Evolutionary conservation across 768 basidiomycete species (phyloP).

Genomic region (Tulasnella calospora): DNA sequence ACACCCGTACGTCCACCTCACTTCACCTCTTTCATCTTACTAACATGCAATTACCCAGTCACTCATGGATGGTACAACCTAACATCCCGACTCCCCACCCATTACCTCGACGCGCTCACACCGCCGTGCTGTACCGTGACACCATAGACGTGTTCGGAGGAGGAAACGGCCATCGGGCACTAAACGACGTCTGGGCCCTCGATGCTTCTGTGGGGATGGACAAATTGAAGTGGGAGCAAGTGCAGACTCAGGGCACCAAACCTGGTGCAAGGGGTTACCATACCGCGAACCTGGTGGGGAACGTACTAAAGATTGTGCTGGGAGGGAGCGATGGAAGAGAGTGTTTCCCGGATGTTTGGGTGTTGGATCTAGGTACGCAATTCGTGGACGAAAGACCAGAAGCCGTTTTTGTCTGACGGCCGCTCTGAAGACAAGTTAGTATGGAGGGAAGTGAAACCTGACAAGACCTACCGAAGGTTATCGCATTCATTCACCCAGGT

Average conservation of each 20-base stretch:
- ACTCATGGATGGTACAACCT: constrained; percentile 37
- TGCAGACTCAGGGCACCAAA: constrained; percentile 47
- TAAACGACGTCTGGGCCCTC: constrained; percentile 86
- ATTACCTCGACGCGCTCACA: constrained; percentile 48
- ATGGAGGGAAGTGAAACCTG: constrained; percentile 38
- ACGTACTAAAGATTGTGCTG: constrained; percentile 71
- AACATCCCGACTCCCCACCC: constrained; percentile 39
- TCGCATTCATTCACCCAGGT: constrained; percentile 87
- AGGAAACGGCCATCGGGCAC: constrained; percentile 85
- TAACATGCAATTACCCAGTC: constrained; percentile 24
- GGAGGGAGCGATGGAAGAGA: constrained; percentile 88
- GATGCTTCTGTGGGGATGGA: constrained; percentile 49
- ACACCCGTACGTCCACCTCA: constrained; percentile 51
- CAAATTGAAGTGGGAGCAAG: constrained; percentile 54
- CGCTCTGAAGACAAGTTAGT: constrained; percentile 33
- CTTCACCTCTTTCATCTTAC: background rate
- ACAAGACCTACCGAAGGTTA: constrained; percentile 55
- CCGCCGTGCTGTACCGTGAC: constrained; percentile 50
- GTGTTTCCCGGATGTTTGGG: constrained; percentile 85
- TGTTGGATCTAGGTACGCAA: constrained; percentile 71
- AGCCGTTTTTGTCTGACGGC: background rate
- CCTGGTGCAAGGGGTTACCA: constrained; percentile 64
- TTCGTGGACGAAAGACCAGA: background rate
- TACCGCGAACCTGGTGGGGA: constrained; percentile 79
- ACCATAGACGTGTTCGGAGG: constrained; percentile 87